phyloP scores from a whole-genome alignment of 148 eudicot species.

The Beta vulgaris region DNA sequence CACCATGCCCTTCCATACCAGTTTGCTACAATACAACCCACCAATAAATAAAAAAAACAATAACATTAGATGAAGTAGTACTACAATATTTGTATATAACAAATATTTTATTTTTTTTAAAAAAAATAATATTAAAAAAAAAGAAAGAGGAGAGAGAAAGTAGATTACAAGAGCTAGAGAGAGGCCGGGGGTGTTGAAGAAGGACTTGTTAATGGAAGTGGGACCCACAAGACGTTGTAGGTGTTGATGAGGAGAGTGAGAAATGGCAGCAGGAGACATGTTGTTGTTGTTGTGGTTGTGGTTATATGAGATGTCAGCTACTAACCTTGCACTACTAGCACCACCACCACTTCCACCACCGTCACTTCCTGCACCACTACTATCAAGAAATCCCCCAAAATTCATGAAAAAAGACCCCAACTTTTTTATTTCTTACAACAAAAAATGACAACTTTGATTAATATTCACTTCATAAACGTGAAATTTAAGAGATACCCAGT shows the following conservation, averaged over 20 bases:
- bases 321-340: constrained; percentile 39
- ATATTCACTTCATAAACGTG: background rate
- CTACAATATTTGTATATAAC: too few relatives aligned
- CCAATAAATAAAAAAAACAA: background rate
- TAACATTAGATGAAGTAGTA: background rate
- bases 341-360: constrained; percentile 33
- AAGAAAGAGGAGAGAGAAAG: background rate
- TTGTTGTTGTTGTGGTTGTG: constrained; percentile 21
- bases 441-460: too few relatives aligned
- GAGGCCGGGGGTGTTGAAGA: constrained; percentile 85
- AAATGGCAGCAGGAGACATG: constrained; percentile 52
- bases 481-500: constrained; percentile 6
- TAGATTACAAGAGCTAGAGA: constrained; percentile 94
- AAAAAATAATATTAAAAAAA: background rate
- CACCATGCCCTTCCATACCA: constrained; percentile 34
- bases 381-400: constrained; percentile 88
- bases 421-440: too few relatives aligned
- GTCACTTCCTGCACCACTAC: constrained; percentile 30
- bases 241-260: constrained; percentile 38
- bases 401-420: constrained; percentile 54
- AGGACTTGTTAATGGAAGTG: constrained; percentile 56
- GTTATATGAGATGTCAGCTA: constrained; percentile 44
- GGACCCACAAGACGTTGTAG: constrained; percentile 34
- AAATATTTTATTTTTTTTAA: background rate
- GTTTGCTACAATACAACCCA: constrained; percentile 25